phyloP scores from a whole-genome alignment of 495 filamentous ascomycete species.

The Oleoguttula mirabilis region DNA sequence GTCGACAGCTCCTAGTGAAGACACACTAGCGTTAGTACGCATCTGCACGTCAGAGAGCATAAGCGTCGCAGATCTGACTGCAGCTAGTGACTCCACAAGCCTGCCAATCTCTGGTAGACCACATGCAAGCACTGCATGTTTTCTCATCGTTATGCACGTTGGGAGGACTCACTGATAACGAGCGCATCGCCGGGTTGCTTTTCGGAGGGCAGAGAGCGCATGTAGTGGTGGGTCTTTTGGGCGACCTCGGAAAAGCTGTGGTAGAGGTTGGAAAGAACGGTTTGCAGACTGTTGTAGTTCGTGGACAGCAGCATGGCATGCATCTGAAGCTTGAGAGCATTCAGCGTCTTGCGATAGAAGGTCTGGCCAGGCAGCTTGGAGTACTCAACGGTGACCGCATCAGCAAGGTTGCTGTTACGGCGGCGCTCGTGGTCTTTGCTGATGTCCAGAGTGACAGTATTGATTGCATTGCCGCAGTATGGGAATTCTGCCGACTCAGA shows the following conservation, averaged over 20 bases:
- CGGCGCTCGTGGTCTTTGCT: constrained; percentile 45
- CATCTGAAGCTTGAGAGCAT: constrained; percentile 71
- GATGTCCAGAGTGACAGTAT: constrained; percentile 66
- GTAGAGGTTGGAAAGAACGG: constrained; percentile 63
- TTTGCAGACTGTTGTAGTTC: constrained; percentile 54
- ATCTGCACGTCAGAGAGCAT: neutral
- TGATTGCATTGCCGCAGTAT: constrained; percentile 72
- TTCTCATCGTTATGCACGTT: too few relatives aligned
- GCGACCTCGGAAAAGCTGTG: constrained; percentile 62
- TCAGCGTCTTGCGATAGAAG: constrained; percentile 70
- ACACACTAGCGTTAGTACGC: neutral
- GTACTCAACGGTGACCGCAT: constrained; percentile 69
- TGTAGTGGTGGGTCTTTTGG: constrained; percentile 75
- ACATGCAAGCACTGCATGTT: too few relatives aligned
- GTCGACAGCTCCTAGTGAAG: constrained; percentile 46
- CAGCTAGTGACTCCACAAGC: too few relatives aligned
- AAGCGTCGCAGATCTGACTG: too few relatives aligned
- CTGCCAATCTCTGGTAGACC: too few relatives aligned
- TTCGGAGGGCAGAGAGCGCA: constrained; percentile 43
- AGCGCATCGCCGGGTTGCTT: constrained; percentile 44
- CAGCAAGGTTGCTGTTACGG: constrained; percentile 35
- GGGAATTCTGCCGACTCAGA: constrained; percentile 50
- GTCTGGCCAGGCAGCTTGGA: constrained; percentile 54
- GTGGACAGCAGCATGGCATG: constrained; percentile 87
- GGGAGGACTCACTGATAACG: constrained; percentile 45